A percentile compares a stretch with the other conserved stretches of the same genome.
These are phyloP conservation scores for Phytophthora foliorum DNA, from an alignment of 352 stramenopile species.

Conservation along the genomic window DNA sequence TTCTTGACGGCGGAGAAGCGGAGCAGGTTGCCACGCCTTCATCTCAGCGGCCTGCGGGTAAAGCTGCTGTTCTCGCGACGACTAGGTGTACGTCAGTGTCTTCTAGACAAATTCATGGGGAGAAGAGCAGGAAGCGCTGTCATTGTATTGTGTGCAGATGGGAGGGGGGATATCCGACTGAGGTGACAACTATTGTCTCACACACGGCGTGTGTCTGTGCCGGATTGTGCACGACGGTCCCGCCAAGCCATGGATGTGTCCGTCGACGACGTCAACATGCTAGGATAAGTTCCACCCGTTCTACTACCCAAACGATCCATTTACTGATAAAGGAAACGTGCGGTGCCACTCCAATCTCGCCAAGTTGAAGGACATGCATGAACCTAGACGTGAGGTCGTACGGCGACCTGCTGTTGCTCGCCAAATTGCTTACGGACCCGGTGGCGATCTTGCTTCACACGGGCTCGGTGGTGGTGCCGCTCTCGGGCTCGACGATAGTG, in stretches of 20 bases:
- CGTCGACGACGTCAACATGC: constrained; percentile 7
- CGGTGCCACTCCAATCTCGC: constrained; percentile 4
- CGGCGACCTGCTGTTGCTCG: too few relatives aligned
- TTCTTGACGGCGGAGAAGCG: neutral
- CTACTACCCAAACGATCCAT: constrained; percentile 4
- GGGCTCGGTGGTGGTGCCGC: too few relatives aligned
- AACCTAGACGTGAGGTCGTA: too few relatives aligned
- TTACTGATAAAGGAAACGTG: constrained; percentile 3
- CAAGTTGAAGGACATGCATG: too few relatives aligned
- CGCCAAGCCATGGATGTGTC: constrained; percentile 10
- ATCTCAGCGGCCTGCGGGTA: neutral
- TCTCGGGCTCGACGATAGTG: too few relatives aligned
- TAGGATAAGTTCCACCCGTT: constrained; percentile 17
- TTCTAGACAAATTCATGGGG: constrained; percentile 6
- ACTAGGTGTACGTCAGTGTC: neutral
- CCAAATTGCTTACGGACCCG: too few relatives aligned
- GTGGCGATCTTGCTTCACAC: too few relatives aligned
- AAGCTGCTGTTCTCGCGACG: neutral
- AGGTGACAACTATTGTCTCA: constrained; percentile 10
- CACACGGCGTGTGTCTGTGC: constrained; percentile 1
- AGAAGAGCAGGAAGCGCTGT: constrained; percentile 8
- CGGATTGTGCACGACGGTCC: too few relatives aligned
- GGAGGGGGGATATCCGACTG: constrained; percentile 8
- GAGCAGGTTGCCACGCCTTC: constrained; percentile 1
- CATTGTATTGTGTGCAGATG: constrained; percentile 2